phyloP scores from a whole-genome alignment of 2,329 filamentous ascomycete species.

The Phaeomoniella chlamydospora region DNA sequence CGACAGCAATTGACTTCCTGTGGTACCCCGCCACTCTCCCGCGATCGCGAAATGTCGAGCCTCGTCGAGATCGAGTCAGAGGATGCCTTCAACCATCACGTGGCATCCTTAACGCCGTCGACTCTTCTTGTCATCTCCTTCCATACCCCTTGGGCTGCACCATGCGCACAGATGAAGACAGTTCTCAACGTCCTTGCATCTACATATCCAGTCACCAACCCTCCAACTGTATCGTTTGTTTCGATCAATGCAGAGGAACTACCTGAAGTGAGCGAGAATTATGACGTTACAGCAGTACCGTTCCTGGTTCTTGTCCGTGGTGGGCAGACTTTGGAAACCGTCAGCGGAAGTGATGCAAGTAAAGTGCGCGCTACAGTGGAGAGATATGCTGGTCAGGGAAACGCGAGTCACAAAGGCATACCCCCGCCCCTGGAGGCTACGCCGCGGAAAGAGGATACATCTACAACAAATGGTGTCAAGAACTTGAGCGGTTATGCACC shows the following conservation, averaged over 20 bases:
- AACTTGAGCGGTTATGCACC: slow-evolving; percentile 32
- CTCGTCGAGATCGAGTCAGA: slow-evolving; percentile 65
- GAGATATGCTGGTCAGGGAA: slow-evolving; percentile 48
- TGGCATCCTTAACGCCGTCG: slow-evolving; percentile 50
- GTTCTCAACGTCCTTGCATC: slow-evolving; percentile 75
- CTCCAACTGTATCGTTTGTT: slow-evolving; percentile 63
- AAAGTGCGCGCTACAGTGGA: slow-evolving; percentile 80
- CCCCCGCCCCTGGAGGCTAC: slow-evolving; percentile 24
- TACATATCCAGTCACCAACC: slow-evolving; percentile 60
- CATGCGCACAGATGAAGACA: slow-evolving; percentile 84
- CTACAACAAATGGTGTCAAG: slow-evolving; percentile 17
- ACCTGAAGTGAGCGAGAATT: slow-evolving; percentile 77
- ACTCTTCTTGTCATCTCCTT: slow-evolving; percentile 81
- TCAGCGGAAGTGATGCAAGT: slow-evolving; percentile 78
- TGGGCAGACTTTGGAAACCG: slow-evolving; percentile 62
- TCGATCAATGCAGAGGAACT: slow-evolving; percentile 90
- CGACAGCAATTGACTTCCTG: no score
- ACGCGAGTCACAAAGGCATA: slow-evolving; percentile 19
- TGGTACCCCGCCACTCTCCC: no score
- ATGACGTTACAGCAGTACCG: slow-evolving; percentile 89
- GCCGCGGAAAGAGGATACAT: slow-evolving; percentile 18
- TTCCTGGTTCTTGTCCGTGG: slow-evolving; percentile 74
- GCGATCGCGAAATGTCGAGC: slow-evolving; percentile 46
- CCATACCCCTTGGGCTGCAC: slow-evolving; percentile 91
- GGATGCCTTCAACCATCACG: slow-evolving; percentile 55